A percentile compares a stretch with the other conserved stretches of the same genome.
These are phyloP conservation scores for Eremothecium gossypii DNA, from an alignment of 1,139 yeast genomes.

Conservation along the genomic window DNA sequence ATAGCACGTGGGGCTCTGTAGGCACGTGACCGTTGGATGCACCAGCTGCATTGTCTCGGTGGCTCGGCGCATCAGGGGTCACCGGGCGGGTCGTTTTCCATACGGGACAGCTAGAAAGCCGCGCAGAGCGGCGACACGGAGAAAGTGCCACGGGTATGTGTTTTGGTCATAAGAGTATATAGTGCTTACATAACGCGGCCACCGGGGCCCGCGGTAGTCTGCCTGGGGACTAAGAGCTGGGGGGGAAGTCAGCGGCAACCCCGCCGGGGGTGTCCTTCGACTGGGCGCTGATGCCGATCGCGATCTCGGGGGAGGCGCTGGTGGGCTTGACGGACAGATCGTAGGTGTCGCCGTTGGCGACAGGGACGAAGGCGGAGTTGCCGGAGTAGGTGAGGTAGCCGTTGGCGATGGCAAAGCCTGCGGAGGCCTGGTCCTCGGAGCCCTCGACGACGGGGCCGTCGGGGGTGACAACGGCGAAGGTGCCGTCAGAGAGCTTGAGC, in stretches of 20 bases:
- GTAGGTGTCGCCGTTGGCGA: slow-evolving; percentile 9
- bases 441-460: slow-evolving; percentile 11
- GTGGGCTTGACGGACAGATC: slow-evolving; percentile 6
- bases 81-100: too few species aligned
- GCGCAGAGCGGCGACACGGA: too few species aligned
- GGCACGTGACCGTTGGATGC: too few species aligned
- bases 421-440: slow-evolving; percentile 11
- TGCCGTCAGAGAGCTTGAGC: slow-evolving; percentile 9
- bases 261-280: slow-evolving; percentile 4
- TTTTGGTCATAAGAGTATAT: too few species aligned
- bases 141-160: too few species aligned
- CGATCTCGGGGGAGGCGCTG: slow-evolving; percentile 8
- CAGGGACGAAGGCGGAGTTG: slow-evolving; percentile 20
- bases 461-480: slow-evolving; percentile 10
- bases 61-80: too few species aligned
- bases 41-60: too few species aligned
- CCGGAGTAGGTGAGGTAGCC: slow-evolving; percentile 23
- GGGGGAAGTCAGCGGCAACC: slow-evolving; percentile 7
- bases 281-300: slow-evolving; percentile 4
- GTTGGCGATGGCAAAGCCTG: slow-evolving; percentile 10
- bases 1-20: too few species aligned
- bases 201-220: too few species aligned
- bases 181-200: too few species aligned
- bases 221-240: too few species aligned
- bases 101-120: too few species aligned